Evolutionary conservation across 2,329 filamentous ascomycete genomes (phyloP), one percentile per base, ranked within the genome.

Genomic region (Xylariaceae sp.): DNA sequence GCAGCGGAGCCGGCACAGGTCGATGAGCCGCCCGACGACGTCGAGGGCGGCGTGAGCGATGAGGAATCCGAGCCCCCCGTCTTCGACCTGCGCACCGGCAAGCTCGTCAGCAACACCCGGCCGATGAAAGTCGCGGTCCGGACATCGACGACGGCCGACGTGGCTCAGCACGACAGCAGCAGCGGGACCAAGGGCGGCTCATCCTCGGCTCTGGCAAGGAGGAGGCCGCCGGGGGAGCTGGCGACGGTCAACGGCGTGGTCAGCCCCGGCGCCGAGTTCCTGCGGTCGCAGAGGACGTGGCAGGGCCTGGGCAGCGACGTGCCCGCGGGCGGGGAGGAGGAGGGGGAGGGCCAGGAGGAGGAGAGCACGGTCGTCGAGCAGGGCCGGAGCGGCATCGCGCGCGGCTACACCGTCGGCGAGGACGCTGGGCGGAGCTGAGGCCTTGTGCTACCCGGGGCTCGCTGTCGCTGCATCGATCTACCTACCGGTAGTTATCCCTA

Each of bases 221-320:
- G 76, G 54, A 68, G 78, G 47, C 54, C 65, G 35, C 39, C 57
- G 34, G 78, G 81, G 3, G 83, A 94, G 44, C 47, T 96, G 13
- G 82, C 86, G 0, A 79, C 80, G 29, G 77, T 96, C 46, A 90
- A 89, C 32, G 87, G 88, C 5, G 75, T 90, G 1, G 69, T 83
- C n/a, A 96, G 90, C 29, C 92, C 92, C 0, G 92, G 87, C 0
- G 92, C 92, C 1, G 86, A 95, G 56, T 96, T 76, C 47, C 63
- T 98, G 42, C 75, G 81, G 19, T 83, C 81, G 3, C 76, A 89
- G 50, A 67, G 92, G 36, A 94, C 86, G 4, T 98, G 92, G 92
- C 83, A 83, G 52, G 92, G 92, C 0, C 61, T 98, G 16, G 92
- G 92, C 0, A 94, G 77, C 41, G 92, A 98, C 55, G 93, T 88